Evolutionary conservation across 352 stramenopile genomes (phyloP), one percentile per base, ranked within the genome.

Genomic region (Globisporangium lucens): DNA sequence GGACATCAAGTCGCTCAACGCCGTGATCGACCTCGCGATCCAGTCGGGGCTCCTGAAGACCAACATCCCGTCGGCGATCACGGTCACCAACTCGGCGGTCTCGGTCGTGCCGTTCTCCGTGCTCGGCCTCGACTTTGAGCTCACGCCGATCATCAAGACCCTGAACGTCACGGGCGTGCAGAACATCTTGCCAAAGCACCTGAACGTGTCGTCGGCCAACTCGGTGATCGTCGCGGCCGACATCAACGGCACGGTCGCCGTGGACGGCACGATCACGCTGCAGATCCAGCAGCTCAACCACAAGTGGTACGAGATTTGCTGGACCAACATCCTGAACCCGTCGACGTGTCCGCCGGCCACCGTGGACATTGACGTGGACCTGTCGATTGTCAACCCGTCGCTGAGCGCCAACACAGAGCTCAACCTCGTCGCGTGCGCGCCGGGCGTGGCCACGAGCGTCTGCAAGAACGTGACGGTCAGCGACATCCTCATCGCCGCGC

Each of bases 1-100:
- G 24, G 79, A 86, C 66, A 74, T 89, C 70, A 71, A 68, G 52
- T 66, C 71, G 53, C 70, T 87, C 69, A 87, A 86, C 75, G 74
- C 69, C 30, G 67, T 87, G 47, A 69, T 86, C 24, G 76, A 84
- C 49, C 46, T 83, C 38, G 79, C 74, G 47, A 63, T 66, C 38
- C 56, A 43, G 47, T 58, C 65, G 7, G 67, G 70, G 15, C 33
- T 79, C 3, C 56, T 79, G 24, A 69, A 53, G 15, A 69, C 66
- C n/a, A 71, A 63, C 58, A 65, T 78, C 52, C 68, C 77, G n/a
- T 22, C 30, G 4, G 65, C 72, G n/a, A 47, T 81, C 46, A 56
- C 67, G 33, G 60, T 79, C 33, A 63, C 67, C 22, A 58, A 81
- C 64, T 51, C 57, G 65, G 71, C 55, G 56, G 49, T 79, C 30